These are phyloP conservation scores for Dryas octopetala DNA, from an alignment of 306 rosid genomes.

Conservation along the genomic window DNA sequence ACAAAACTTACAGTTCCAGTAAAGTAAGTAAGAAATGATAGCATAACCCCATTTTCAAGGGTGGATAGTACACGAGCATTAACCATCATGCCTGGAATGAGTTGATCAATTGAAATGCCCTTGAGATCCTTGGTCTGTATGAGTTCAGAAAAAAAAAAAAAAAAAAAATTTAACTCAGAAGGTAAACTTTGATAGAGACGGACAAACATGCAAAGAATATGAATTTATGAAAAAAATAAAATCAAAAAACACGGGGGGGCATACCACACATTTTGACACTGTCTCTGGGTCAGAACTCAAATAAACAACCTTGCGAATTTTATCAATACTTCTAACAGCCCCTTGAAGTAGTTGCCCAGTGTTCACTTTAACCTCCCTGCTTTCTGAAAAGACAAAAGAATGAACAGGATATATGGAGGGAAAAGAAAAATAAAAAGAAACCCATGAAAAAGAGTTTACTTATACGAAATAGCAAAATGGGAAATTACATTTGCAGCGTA, in stretches of 20 bases:
- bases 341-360: constrained; percentile 78
- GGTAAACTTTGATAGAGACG: constrained; percentile 7
- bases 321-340: constrained; percentile 72
- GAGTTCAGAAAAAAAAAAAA: constrained; percentile 24
- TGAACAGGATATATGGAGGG: background rate
- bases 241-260: constrained; percentile 16
- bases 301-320: constrained; percentile 72
- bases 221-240: background rate
- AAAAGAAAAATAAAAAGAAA: background rate
- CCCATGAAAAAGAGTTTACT: background rate
- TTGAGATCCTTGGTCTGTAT: constrained; percentile 79
- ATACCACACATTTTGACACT: constrained; percentile 78
- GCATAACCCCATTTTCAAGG: constrained; percentile 89
- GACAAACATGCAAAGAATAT: constrained; percentile 1
- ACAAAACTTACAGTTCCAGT: constrained; percentile 84
- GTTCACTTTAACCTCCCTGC: constrained; percentile 39
- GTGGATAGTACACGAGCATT: constrained; percentile 76
- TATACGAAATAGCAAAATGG: background rate
- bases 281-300: constrained; percentile 63
- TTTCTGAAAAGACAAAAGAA: constrained; percentile 39
- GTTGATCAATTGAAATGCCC: constrained; percentile 90
- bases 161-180: constrained; percentile 17
- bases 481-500: background rate
- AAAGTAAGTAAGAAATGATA: constrained; percentile 88
- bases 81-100: constrained; percentile 93